These are phyloP conservation scores for Leucogyrophana mollusca DNA, from an alignment of 768 basidiomycete genomes.

Conservation along the genomic window DNA sequence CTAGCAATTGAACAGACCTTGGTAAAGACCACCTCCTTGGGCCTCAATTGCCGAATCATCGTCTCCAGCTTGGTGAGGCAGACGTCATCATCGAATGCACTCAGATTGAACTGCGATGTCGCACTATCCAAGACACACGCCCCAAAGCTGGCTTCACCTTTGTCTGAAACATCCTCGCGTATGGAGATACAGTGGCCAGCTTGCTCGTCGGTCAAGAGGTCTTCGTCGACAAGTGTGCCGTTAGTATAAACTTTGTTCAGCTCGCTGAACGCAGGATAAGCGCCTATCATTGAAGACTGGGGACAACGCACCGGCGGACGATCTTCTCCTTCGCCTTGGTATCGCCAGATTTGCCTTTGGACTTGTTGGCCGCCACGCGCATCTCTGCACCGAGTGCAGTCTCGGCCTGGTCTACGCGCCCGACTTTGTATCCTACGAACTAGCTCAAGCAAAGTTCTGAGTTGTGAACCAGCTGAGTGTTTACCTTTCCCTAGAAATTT, in stretches of 20 bases:
- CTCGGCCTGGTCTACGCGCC: constrained; percentile 95
- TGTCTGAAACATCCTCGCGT: constrained; percentile 48
- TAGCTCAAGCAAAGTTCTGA: neutral
- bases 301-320: constrained; percentile 63
- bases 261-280: constrained; percentile 48
- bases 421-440: constrained; percentile 81
- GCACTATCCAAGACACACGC: constrained; percentile 91
- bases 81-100: constrained; percentile 87
- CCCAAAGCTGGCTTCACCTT: constrained; percentile 66
- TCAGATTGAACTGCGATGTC: constrained; percentile 92
- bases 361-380: constrained; percentile 77
- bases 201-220: constrained; percentile 87
- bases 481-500: constrained; percentile 82
- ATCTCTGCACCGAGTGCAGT: constrained; percentile 97
- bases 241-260: constrained; percentile 96
- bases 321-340: constrained; percentile 81
- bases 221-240: constrained; percentile 91
- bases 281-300: neutral
- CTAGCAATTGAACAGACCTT: constrained; percentile 63
- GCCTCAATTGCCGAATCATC: constrained; percentile 83
- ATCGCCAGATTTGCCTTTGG: constrained; percentile 38
- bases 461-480: neutral
- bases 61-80: constrained; percentile 94
- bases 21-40: constrained; percentile 87
- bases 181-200: constrained; percentile 94